These are phyloP conservation scores for Wickerhamiella cacticola DNA, from an alignment of 805 yeast genomes.

Conservation along the genomic window DNA sequence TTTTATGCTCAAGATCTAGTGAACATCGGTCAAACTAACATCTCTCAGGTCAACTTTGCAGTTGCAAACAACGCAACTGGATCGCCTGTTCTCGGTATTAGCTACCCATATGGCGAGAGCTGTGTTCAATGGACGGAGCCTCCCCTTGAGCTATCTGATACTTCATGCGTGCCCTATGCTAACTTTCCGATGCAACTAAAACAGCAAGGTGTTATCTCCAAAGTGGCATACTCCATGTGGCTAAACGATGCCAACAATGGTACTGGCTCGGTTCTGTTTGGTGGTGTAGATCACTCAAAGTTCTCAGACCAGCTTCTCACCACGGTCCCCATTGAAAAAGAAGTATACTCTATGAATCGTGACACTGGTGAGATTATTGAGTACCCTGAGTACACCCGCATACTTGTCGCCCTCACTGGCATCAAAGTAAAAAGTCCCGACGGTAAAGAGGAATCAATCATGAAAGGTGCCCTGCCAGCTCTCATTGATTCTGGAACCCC, in stretches of 20 bases:
- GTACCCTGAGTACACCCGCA: constrained; percentile 14
- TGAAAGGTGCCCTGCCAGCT: constrained; percentile 13
- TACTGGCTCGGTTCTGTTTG: constrained; percentile 30
- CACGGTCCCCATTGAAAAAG: constrained; percentile 24
- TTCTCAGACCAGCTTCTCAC: constrained; percentile 28
- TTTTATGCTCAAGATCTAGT: constrained; percentile 48
- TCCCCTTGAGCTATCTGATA: background rate
- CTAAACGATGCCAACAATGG: constrained; percentile 26
- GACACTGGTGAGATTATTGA: constrained; percentile 14
- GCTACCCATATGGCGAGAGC: constrained; percentile 47
- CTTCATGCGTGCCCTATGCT: constrained; percentile 15
- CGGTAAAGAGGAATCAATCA: constrained; percentile 15
- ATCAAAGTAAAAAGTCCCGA: constrained; percentile 12
- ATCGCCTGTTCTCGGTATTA: constrained; percentile 63
- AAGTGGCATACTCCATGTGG: constrained; percentile 35
- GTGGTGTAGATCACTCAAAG: constrained; percentile 33
- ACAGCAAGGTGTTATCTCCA: constrained; percentile 31
- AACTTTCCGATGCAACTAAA: constrained; percentile 28
- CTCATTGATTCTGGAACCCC: constrained; percentile 44
- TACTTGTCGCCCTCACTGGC: constrained; percentile 16
- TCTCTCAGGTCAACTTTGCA: constrained; percentile 48
- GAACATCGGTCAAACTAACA: constrained; percentile 34
- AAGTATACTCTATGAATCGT: background rate
- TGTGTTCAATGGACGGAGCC: constrained; percentile 11
- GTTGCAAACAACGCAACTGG: constrained; percentile 51